phyloP scores from a whole-genome alignment of 345 rosid species.

The Angophora floribunda region DNA sequence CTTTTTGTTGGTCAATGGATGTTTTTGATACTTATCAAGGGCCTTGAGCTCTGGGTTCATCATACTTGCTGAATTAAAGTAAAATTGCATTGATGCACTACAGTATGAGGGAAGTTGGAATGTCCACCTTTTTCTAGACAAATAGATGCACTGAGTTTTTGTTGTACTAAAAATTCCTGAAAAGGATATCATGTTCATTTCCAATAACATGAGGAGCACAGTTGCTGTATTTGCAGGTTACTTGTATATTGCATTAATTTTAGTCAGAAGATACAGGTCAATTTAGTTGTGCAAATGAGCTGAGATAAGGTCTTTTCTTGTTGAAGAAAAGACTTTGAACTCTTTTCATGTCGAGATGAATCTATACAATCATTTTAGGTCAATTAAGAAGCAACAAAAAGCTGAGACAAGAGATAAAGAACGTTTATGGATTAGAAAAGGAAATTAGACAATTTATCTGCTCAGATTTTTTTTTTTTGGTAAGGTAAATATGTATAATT shows the following conservation, averaged over 20 bases:
- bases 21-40: not conserved
- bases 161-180: not conserved
- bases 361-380: not conserved
- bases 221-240: not conserved
- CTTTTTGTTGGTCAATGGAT: not conserved
- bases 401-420: not conserved
- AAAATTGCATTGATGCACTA: not conserved
- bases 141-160: not conserved
- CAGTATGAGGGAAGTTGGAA: not conserved
- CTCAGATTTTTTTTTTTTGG: not conserved
- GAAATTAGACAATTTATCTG: not conserved
- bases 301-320: not conserved
- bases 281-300: not conserved
- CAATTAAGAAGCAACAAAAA: not conserved
- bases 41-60: not conserved
- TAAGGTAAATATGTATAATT: too few species aligned
- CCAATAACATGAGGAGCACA: not conserved
- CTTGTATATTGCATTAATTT: not conserved
- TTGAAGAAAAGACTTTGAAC: not conserved
- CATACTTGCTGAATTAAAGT: not conserved
- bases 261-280: not conserved
- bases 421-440: not conserved
- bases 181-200: not conserved
- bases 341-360: not conserved
- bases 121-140: not conserved